Conservation (phyloP, 2,329 filamentous ascomycete species). For the Hysterium pulicare region DNA sequence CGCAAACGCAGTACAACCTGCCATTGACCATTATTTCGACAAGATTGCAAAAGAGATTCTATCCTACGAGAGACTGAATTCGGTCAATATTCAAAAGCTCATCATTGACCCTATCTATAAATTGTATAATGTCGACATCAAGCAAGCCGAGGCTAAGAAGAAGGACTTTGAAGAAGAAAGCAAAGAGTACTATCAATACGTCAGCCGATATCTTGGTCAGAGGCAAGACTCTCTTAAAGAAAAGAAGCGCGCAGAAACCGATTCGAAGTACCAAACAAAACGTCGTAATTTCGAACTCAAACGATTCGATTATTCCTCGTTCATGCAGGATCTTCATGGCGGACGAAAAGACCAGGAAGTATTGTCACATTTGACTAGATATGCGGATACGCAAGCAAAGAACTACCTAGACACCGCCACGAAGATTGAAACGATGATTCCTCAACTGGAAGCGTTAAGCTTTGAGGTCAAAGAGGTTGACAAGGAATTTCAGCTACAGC, state of each 20-base stretch:
- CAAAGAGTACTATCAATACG: conserved; percentile 96
- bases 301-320: conserved; percentile 97
- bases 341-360: conserved; percentile 98
- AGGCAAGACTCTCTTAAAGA: conserved; percentile 93
- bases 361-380: conserved; percentile 88
- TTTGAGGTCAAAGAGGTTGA: conserved; percentile 89
- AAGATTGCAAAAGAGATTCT: conserved; percentile 92
- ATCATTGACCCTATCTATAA: conserved; percentile 93
- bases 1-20: conserved; percentile 93
- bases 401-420: conserved; percentile 79
- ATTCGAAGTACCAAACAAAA: conserved; percentile 94
- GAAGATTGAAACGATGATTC: conserved; percentile 81
- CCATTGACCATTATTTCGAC: conserved; percentile 96
- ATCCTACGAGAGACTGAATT: conserved; percentile 80
- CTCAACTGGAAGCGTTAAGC: conserved; percentile 84
- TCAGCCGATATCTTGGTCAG: conserved; percentile 93
- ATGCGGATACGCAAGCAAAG: conserved; percentile 84
- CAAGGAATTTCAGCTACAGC: conserved; percentile 93
- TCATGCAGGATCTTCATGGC: conserved; percentile 98
- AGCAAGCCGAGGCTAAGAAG: conserved; percentile 94
- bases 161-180: conserved; percentile 98
- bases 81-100: conserved; percentile 78
- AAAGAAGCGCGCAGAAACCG: conserved; percentile 92
- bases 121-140: conserved; percentile 93
- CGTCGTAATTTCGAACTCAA: conserved; percentile 93